phyloP scores from a whole-genome alignment of 371 early-diverging fungal species.

The Choanephora cucurbitarum region DNA sequence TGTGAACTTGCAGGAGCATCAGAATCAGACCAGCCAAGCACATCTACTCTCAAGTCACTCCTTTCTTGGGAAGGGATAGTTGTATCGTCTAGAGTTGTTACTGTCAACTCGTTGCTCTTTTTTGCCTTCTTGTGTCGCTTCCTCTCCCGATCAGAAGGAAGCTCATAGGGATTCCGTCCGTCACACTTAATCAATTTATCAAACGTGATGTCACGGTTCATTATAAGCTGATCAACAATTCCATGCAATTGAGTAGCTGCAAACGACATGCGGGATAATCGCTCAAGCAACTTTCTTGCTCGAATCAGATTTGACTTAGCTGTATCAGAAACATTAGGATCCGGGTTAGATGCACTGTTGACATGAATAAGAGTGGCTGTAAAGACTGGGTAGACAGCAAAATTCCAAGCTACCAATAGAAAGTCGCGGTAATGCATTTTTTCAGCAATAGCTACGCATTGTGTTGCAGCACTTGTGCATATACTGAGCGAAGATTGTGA shows the following conservation, averaged over 20 bases:
- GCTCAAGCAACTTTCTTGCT: conserved; percentile 29
- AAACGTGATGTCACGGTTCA: conserved; percentile 27
- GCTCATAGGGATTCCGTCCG: conserved; percentile 2
- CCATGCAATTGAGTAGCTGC: conserved; percentile 25
- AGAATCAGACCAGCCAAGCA: conserved; percentile 13
- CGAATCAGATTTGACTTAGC: conserved; percentile 33
- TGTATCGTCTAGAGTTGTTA: conserved; percentile 1
- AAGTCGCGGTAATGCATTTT: conserved; percentile 56
- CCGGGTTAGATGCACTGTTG: conserved; percentile 37
- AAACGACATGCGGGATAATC: conserved; percentile 33
- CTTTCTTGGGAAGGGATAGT: too few relatives aligned
- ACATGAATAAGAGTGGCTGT: conserved; percentile 47
- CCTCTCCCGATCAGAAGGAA: too few relatives aligned
- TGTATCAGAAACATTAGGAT: conserved; percentile 32
- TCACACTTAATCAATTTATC: conserved; percentile 14
- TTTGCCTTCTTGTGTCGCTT: conserved; percentile 1
- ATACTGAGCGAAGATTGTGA: conserved; percentile 54
- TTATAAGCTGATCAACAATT: conserved; percentile 30
- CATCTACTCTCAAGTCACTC: too few relatives aligned
- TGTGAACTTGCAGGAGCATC: conserved; percentile 21
- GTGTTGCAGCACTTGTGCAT: conserved; percentile 61
- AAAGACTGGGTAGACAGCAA: conserved; percentile 55
- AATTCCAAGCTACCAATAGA: conserved; percentile 49
- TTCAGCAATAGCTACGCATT: conserved; percentile 44
- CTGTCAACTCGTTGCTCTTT: conserved; percentile 1